Conservation (phyloP, 257 asterid species). For the Gentiana dahurica region DNA sequence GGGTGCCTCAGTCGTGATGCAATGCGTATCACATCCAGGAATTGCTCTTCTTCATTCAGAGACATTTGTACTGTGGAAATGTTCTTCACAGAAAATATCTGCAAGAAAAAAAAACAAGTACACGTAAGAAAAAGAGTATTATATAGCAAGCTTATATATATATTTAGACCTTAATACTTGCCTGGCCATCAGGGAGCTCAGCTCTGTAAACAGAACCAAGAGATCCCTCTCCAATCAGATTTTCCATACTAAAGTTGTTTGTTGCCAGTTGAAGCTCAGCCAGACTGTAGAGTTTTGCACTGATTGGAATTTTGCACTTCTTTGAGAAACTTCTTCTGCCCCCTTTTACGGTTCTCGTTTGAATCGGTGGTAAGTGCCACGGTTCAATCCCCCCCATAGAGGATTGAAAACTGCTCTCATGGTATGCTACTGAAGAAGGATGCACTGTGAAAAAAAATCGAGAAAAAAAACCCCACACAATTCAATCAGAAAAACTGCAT, state of each 20-base stretch:
- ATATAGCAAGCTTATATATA: no score
- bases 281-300: constrained; percentile 46
- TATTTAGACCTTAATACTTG: constrained; percentile 7
- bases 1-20: constrained; percentile 78
- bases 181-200: constrained; percentile 77
- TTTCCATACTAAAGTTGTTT: constrained; percentile 52
- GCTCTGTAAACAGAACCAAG: constrained; percentile 85
- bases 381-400: constrained; percentile 48
- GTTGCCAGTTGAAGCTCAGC: constrained; percentile 87
- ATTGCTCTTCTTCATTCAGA: constrained; percentile 68
- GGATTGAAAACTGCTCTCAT: constrained; percentile 41
- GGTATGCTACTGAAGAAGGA: constrained; percentile 27
- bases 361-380: constrained; percentile 60
- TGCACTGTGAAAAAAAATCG: constrained; percentile 13
- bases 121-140: no score
- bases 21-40: constrained; percentile 54
- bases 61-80: constrained; percentile 54
- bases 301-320: constrained; percentile 27
- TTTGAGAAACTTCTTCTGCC: constrained; percentile 46
- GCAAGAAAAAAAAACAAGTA: constrained; percentile 8
- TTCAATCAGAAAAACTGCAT: not conserved
- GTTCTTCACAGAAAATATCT: constrained; percentile 72
- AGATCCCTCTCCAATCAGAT: constrained; percentile 78
- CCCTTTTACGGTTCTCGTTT: constrained; percentile 35
- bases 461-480: not conserved